Conservation (phyloP, 1,139 yeast species). For the Pichia kudriavzevii region DNA sequence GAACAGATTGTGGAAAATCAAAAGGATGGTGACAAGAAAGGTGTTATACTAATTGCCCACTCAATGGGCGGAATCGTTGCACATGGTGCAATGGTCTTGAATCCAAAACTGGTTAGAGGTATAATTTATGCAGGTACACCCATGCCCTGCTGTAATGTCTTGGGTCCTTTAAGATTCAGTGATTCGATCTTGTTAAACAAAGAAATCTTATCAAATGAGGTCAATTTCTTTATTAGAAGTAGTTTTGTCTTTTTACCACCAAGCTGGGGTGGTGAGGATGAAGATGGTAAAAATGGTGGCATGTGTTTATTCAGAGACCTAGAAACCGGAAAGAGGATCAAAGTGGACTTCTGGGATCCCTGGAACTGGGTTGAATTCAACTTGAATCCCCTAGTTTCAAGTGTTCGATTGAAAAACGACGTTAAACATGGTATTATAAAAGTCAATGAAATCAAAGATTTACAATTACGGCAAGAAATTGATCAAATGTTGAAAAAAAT, state of each 20-base stretch:
- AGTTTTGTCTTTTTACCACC: slow-evolving; percentile 81
- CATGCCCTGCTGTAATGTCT: slow-evolving; percentile 71
- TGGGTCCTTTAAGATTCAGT: slow-evolving; percentile 80
- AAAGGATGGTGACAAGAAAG: slow-evolving; percentile 29
- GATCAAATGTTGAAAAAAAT: slow-evolving; percentile 13
- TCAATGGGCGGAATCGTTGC: slow-evolving; percentile 91
- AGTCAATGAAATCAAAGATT: slow-evolving; percentile 3
- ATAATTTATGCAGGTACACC: slow-evolving; percentile 79
- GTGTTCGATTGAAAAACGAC: slow-evolving; percentile 10
- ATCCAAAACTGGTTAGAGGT: slow-evolving; percentile 65
- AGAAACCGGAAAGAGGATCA: slow-evolving; percentile 32
- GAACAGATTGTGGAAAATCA: slow-evolving; percentile 30
- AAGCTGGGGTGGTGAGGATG: slow-evolving; percentile 23
- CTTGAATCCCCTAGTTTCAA: slow-evolving; percentile 60
- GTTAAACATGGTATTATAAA: slow-evolving; percentile 6
- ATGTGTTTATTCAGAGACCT: slow-evolving; percentile 65
- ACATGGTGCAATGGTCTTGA: slow-evolving; percentile 64
- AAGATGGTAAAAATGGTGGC: slow-evolving; percentile 24
- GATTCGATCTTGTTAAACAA: slow-evolving; percentile 73
- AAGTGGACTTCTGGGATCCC: slow-evolving; percentile 72
- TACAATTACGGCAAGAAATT: slow-evolving; percentile 14
- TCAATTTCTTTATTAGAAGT: slow-evolving; percentile 83
- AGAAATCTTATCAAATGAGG: slow-evolving; percentile 68
- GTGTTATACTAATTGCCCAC: slow-evolving; percentile 70
- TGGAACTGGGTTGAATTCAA: slow-evolving; percentile 73